Conservation (phyloP, 768 basidiomycete genomes). For the Pleurotus sapidus region DNA sequence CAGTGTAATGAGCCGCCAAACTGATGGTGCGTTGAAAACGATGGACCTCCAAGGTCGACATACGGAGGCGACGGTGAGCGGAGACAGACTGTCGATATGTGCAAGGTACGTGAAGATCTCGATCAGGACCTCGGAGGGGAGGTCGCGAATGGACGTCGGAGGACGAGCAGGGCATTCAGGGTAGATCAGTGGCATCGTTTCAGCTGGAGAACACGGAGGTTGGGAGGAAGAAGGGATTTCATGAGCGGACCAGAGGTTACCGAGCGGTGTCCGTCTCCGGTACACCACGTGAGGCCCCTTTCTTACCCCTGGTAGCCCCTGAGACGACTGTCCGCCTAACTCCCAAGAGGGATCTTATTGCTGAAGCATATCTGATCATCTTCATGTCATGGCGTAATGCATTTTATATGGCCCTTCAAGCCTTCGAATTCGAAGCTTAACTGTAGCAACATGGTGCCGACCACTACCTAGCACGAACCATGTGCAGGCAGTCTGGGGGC, state of each 20-base stretch:
- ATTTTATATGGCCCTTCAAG: no score
- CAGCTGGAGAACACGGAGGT: background rate
- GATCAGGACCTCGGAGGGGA: slow-evolving; percentile 63
- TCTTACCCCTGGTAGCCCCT: no score
- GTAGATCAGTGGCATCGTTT: slow-evolving; percentile 5
- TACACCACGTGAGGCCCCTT: no score
- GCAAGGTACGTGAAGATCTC: slow-evolving; percentile 54
- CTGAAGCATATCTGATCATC: no score
- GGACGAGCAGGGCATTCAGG: slow-evolving; percentile 1
- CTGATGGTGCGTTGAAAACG: slow-evolving; percentile 46
- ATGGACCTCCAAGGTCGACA: slow-evolving; percentile 60
- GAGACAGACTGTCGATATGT: slow-evolving; percentile 41
- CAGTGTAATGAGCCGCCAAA: slow-evolving; percentile 61
- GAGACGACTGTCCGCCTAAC: no score
- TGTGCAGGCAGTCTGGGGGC: no score
- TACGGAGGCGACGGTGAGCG: slow-evolving; percentile 48
- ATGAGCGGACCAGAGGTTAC: background rate
- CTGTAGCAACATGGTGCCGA: no score
- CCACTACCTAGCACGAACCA: no score
- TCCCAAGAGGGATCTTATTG: no score
- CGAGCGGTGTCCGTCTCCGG: slow-evolving; percentile 8
- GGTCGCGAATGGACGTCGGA: slow-evolving; percentile 20
- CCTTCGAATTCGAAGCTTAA: no score
- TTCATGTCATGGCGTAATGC: no score
- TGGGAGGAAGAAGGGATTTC: background rate